Evolutionary conservation across 306 rosid species (phyloP), one percentile per base, ranked within the genome.

Genomic region (Cotoneaster glaucophyllus): DNA sequence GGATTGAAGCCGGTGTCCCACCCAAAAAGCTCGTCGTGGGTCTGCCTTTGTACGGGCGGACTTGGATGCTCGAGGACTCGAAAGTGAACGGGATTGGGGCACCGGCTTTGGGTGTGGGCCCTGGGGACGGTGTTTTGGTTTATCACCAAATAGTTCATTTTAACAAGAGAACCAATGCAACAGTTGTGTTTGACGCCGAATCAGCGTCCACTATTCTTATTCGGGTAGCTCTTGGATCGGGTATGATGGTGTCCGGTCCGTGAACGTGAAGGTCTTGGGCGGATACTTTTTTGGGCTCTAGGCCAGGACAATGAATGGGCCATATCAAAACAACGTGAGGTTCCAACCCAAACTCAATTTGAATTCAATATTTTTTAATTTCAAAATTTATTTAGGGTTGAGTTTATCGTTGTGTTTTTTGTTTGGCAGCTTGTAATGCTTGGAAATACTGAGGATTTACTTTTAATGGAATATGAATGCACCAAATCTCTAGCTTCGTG

Each of bases 241-340:
- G 64, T 94, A 85, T 15, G 98, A 92, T 52, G 97, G 88, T 74
- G 87, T 80, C 3, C 29, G 28, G 0, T 90, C 96, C 10, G 79
- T 85, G 4, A 43, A 10, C 7, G 22, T 12, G 57, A 91, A 87
- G 85, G 90, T 88, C 58, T 74, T 92, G 52, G 84, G 87, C 29
- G 97, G 98, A 17, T 94, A 87, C 77, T 94, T 94, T 85, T 90
- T 85, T 94, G 96, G 98, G 93, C 96, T 75, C 56, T 87, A 26
- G 87, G 93, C 3, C 83, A 83, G 72, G 98, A 93, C 19, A 86
- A 88, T 71, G 76, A 80, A 22, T 93, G 96, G 98, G 67, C 81
- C 52, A 71, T 90, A 56, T 84, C 96, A 15, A 76, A 43, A 43
- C 77, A 83, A 86, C 97, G 97, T 89, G 78, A 7, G 2, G 19